These are phyloP conservation scores for Cryptococcus maquisensis DNA, from an alignment of 1,284 basidiomycete species.

Conservation along the genomic window DNA sequence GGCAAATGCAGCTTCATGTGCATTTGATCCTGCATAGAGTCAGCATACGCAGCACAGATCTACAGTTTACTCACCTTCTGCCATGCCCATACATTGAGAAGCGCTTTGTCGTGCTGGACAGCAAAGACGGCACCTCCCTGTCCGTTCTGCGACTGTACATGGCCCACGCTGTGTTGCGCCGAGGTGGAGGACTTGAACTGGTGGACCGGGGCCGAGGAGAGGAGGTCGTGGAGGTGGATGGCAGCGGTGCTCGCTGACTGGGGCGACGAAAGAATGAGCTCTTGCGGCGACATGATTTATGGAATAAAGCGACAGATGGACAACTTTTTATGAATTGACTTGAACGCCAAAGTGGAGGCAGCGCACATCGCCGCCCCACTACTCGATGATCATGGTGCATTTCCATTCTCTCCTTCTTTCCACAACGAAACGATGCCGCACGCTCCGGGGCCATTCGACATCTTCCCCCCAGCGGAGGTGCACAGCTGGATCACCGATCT, in stretches of 20 bases:
- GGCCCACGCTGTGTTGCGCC: conserved; percentile 30
- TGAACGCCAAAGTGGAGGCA: neutral
- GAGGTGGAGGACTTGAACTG: conserved; percentile 48
- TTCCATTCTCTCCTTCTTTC: neutral
- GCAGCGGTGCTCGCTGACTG: conserved; percentile 39
- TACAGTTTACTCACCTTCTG: conserved; percentile 45
- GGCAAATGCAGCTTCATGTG: conserved; percentile 81
- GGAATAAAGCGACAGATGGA: neutral
- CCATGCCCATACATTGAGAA: conserved; percentile 50
- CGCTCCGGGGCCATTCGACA: conserved; percentile 22
- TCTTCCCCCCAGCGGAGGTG: conserved; percentile 18
- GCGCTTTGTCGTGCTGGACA: conserved; percentile 49
- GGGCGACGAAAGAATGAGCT: conserved; percentile 43
- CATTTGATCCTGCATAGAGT: conserved; percentile 67
- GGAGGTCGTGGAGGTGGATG: conserved; percentile 47
- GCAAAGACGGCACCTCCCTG: conserved; percentile 46
- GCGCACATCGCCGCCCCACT: conserved; percentile 2
- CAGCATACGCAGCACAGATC: neutral
- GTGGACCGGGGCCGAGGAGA: conserved; percentile 43
- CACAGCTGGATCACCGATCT: conserved; percentile 32
- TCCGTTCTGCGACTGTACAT: conserved; percentile 36
- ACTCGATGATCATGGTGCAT: neutral
- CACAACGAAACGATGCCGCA: neutral
- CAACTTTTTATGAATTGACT: neutral
- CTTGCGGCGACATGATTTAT: conserved; percentile 34